These are phyloP conservation scores for Lepidium sativum DNA, from an alignment of 345 rosid species.

Conservation along the genomic window DNA sequence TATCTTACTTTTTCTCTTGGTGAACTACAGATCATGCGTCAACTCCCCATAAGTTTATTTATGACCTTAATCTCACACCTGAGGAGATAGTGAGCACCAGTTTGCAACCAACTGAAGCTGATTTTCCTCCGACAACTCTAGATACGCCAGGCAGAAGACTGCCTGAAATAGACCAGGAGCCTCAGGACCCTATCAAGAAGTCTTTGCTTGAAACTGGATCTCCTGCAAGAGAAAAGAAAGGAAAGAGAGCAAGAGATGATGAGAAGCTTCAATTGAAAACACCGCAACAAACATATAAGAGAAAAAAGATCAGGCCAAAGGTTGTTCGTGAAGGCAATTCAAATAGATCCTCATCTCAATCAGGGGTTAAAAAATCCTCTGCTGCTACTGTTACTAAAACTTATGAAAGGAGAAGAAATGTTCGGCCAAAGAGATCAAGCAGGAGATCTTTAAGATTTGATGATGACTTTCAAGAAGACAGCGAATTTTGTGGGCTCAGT, in stretches of 20 bases:
- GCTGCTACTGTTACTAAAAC: slow-evolving; percentile 21
- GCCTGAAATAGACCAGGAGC: neutral
- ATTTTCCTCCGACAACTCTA: neutral
- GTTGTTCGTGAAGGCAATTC: slow-evolving; percentile 49
- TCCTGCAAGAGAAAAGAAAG: neutral
- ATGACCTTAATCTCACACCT: slow-evolving; percentile 15
- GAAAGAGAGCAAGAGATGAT: slow-evolving; percentile 2
- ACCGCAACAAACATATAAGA: slow-evolving; percentile 33
- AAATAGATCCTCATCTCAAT: slow-evolving; percentile 25
- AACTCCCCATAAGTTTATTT: neutral
- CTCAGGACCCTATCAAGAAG: neutral
- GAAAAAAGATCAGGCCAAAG: slow-evolving; percentile 70
- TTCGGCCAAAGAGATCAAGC: slow-evolving; percentile 34
- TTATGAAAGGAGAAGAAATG: slow-evolving; percentile 3
- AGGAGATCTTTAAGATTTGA: slow-evolving; percentile 32
- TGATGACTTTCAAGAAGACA: neutral
- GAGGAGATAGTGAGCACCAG: neutral
- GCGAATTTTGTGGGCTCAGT: neutral
- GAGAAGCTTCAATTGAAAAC: neutral
- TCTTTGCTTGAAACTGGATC: neutral
- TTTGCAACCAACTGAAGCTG: neutral
- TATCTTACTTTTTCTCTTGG: neutral
- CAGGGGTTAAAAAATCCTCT: slow-evolving; percentile 36
- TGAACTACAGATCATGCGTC: neutral
- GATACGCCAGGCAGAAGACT: neutral